Evolutionary conservation across 768 basidiomycete species (phyloP).

Genomic region (Glaciozyma martinii): DNA sequence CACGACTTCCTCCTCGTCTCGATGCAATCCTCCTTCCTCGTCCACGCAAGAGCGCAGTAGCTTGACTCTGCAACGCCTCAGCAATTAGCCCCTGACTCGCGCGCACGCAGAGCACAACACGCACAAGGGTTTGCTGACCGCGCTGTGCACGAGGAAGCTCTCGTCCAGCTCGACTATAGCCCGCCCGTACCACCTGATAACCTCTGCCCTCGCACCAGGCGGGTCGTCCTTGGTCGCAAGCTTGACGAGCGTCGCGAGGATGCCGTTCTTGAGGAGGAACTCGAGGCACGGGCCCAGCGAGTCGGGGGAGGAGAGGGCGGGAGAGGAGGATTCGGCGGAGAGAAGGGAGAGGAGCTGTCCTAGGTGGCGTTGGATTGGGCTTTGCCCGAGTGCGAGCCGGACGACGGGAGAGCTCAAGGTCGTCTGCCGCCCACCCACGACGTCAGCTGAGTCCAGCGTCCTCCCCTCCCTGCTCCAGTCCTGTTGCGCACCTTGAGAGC

Average conservation of each 20-base stretch:
- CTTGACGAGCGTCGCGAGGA: slow-evolving; percentile 71
- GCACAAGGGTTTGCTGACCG: slow-evolving; percentile 46
- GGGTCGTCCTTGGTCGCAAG: slow-evolving; percentile 78
- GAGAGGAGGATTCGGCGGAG: background rate
- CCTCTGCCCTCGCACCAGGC: slow-evolving; percentile 81
- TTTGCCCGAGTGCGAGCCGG: background rate
- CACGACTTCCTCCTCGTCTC: slow-evolving; percentile 47
- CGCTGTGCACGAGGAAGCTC: slow-evolving; percentile 82
- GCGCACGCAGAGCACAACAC: background rate
- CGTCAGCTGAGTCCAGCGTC: background rate
- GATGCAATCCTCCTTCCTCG: slow-evolving; percentile 49
- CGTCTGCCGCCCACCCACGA: background rate
- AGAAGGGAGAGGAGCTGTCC: slow-evolving; percentile 1
- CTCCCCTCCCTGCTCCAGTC: background rate
- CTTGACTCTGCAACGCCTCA: slow-evolving; percentile 42
- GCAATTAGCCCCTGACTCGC: background rate
- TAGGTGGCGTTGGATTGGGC: background rate
- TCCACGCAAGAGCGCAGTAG: slow-evolving; percentile 79
- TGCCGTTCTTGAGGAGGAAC: slow-evolving; percentile 63
- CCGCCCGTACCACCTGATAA: slow-evolving; percentile 74
- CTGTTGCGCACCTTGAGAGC: background rate
- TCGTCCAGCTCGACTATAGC: slow-evolving; percentile 88
- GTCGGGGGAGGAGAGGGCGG: background rate
- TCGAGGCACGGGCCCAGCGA: slow-evolving; percentile 18
- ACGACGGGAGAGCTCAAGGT: background rate